phyloP scores from a whole-genome alignment of 2,329 filamentous ascomycete genomes.

The Macrophomina tecta region DNA sequence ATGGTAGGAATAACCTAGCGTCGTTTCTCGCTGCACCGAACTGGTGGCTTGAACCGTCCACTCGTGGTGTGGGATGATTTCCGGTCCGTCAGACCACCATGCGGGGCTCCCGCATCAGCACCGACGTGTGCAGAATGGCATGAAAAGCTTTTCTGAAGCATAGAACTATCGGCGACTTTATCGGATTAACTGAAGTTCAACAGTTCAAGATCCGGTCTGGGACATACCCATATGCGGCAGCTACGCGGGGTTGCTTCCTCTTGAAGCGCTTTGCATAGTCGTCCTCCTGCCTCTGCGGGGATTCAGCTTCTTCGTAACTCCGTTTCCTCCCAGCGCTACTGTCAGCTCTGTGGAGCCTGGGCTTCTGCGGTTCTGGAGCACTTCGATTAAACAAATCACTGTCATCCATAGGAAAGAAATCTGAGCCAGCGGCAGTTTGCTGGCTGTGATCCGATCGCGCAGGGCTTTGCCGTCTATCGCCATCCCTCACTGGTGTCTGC shows the following conservation, averaged over 20 bases:
- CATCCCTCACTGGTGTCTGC: conserved; percentile 32
- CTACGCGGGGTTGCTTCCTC: conserved; percentile 41
- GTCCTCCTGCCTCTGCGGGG: conserved; percentile 41
- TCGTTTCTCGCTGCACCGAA: too few relatives aligned
- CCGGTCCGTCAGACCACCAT: too few relatives aligned
- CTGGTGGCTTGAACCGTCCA: too few relatives aligned
- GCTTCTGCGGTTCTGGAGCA: conserved; percentile 30
- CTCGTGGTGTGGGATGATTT: too few relatives aligned
- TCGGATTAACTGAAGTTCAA: neutral
- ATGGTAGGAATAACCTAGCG: too few relatives aligned
- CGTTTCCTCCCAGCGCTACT: conserved; percentile 44
- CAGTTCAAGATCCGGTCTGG: neutral
- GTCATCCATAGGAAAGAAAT: conserved; percentile 38
- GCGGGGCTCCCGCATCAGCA: too few relatives aligned
- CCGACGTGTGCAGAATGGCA: neutral
- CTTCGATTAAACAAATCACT: conserved; percentile 28
- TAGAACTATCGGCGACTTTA: conserved; percentile 22
- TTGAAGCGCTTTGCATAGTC: conserved; percentile 44
- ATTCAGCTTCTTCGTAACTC: conserved; percentile 44
- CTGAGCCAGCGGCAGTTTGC: conserved; percentile 42
- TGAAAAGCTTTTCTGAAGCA: too few relatives aligned
- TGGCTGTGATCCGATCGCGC: conserved; percentile 44
- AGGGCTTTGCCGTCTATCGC: conserved; percentile 38
- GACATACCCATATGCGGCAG: conserved; percentile 43
- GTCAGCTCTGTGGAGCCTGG: conserved; percentile 38